Percentiles rank a stretch among this genome's conserved stretches.
These are phyloP conservation scores for Pseudomonodictys pantanalensis DNA, from an alignment of 495 filamentous ascomycete species.

Conservation along the genomic window DNA sequence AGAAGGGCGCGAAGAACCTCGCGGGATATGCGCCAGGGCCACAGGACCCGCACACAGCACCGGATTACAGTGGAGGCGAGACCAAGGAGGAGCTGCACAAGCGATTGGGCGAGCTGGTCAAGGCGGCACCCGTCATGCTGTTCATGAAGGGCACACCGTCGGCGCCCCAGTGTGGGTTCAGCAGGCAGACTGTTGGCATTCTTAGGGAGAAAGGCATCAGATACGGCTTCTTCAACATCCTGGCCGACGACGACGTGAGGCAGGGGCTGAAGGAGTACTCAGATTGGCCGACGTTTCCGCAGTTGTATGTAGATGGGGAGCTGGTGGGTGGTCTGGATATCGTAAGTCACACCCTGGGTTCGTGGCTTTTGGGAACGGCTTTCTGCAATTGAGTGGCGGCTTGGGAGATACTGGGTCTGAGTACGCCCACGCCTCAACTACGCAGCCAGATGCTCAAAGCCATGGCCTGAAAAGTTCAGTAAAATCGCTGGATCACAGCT, in stretches of 20 bases:
- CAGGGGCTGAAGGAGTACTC: conserved; percentile 93
- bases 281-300: conserved; percentile 96
- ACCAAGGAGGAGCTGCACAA: conserved; percentile 74
- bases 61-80: conserved; percentile 49
- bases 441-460: no score
- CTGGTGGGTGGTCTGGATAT: conserved; percentile 94
- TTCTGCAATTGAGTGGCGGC: not conserved
- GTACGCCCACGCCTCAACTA: no score
- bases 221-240: conserved; percentile 98
- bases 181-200: conserved; percentile 78
- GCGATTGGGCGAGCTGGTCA: conserved; percentile 75
- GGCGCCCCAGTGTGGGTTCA: conserved; percentile 92
- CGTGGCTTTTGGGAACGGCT: not conserved
- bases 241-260: conserved; percentile 95
- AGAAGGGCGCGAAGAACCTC: conserved; percentile 38
- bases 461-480: no score
- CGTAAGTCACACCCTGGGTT: conserved; percentile 57
- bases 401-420: not conserved
- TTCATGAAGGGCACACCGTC: conserved; percentile 94
- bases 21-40: conserved; percentile 47
- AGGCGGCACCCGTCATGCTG: conserved; percentile 94
- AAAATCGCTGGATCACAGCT: conserved; percentile 4
- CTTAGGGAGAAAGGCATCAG: conserved; percentile 83
- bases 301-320: conserved; percentile 79
- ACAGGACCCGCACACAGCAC: conserved; percentile 48